phyloP scores from a whole-genome alignment of 495 filamentous ascomycete genomes.

The Tuber melanosporum region DNA sequence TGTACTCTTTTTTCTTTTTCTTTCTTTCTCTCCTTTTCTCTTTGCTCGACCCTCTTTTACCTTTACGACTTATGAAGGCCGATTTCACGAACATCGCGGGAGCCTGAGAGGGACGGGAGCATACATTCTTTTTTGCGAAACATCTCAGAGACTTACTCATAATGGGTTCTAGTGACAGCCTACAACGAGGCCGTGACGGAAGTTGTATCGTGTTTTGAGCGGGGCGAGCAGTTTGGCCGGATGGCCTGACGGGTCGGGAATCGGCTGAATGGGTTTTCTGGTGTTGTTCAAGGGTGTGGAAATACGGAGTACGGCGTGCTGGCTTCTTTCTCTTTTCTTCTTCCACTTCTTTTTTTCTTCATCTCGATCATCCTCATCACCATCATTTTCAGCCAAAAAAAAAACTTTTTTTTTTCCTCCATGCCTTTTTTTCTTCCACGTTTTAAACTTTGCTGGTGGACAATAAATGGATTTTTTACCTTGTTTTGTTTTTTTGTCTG shows the following conservation, averaged over 20 bases:
- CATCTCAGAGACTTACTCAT: not conserved
- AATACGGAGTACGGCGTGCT: constrained; percentile 17
- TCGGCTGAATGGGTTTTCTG: constrained; percentile 8
- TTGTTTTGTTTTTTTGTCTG: constrained; percentile 22
- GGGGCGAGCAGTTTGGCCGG: not conserved
- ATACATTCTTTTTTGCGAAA: not conserved
- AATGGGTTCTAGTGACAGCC: not conserved
- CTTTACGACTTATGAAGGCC: not conserved
- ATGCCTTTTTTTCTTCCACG: not conserved
- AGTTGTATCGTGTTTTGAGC: constrained; percentile 1
- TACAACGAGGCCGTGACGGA: not conserved
- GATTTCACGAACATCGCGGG: not conserved
- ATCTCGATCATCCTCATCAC: constrained; percentile 22
- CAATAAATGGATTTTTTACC: not conserved
- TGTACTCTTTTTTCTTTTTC: constrained; percentile 17
- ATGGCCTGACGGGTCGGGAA: constrained; percentile 10
- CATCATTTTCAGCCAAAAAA: constrained; percentile 10
- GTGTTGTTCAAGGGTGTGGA: constrained; percentile 30
- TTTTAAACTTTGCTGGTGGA: not conserved
- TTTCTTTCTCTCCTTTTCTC: constrained; percentile 10
- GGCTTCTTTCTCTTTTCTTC: constrained; percentile 22
- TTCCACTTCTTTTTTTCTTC: constrained; percentile 23
- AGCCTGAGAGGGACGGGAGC: not conserved
- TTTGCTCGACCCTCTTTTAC: constrained; percentile 4
- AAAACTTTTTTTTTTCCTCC: constrained; percentile 12